Conservation (phyloP, 495 filamentous ascomycete species). For the Wilcoxina mikolae region DNA sequence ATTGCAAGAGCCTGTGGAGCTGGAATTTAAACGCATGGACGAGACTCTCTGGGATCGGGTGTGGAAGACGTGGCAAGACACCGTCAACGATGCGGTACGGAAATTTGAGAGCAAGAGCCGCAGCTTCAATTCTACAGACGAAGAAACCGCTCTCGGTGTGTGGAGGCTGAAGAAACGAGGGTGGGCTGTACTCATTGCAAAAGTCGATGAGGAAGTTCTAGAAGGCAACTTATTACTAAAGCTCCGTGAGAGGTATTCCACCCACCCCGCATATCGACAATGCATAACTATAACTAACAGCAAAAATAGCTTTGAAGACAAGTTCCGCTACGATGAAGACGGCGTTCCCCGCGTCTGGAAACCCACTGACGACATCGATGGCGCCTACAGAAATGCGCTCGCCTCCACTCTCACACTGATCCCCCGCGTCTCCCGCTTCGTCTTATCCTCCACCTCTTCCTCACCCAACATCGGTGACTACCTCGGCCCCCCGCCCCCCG, state of each 20-base stretch:
- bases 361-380: constrained; percentile 92
- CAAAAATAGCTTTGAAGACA: constrained; percentile 64
- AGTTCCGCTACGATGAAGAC: constrained; percentile 91
- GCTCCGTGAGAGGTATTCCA: constrained; percentile 61
- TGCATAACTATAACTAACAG: constrained; percentile 9
- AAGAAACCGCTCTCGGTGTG: constrained; percentile 83
- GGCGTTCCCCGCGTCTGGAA: constrained; percentile 96
- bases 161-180: constrained; percentile 87
- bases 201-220: constrained; percentile 94
- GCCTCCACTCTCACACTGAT: constrained; percentile 83
- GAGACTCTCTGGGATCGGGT: constrained; percentile 76
- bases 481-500: constrained; percentile 64
- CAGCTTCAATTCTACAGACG: constrained; percentile 81
- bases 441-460: constrained; percentile 48
- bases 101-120: constrained; percentile 75
- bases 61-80: constrained; percentile 70
- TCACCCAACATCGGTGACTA: constrained; percentile 70
- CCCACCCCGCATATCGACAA: background rate
- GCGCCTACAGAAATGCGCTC: constrained; percentile 74
- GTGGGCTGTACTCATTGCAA: constrained; percentile 77
- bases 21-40: constrained; percentile 81
- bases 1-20: constrained; percentile 68
- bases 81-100: constrained; percentile 71
- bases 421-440: constrained; percentile 75
- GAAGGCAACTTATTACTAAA: constrained; percentile 93